Conservation (phyloP, 2,329 filamentous ascomycete species). For the Epichloe uncinata region DNA sequence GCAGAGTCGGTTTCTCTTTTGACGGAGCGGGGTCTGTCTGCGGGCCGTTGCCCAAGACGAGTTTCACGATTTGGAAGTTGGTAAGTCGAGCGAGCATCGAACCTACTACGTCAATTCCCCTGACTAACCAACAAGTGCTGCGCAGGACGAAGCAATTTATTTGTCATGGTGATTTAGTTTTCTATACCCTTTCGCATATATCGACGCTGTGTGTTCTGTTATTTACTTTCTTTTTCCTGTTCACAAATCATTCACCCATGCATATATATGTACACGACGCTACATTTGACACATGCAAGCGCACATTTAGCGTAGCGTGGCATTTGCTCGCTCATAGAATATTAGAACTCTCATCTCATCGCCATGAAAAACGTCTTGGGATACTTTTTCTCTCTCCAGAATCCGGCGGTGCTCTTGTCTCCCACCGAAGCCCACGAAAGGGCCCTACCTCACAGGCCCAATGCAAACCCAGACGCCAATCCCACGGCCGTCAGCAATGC, state of each 20-base stretch:
- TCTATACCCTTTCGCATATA: slow-evolving; percentile 1
- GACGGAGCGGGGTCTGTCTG: neutral
- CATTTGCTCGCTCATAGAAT: neutral
- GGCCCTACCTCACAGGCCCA: slow-evolving; percentile 16
- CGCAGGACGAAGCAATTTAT: neutral
- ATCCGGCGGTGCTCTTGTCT: too few relatives aligned
- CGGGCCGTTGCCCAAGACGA: neutral
- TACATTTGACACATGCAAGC: neutral
- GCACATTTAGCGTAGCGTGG: neutral
- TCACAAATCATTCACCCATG: neutral
- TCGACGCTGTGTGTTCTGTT: neutral
- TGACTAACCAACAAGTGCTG: neutral
- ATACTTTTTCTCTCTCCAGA: too few relatives aligned
- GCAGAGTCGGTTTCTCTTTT: neutral
- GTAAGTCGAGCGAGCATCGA: neutral
- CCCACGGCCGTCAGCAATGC: slow-evolving; percentile 23
- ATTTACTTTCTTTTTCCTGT: slow-evolving; percentile 4
- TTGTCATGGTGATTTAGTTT: neutral
- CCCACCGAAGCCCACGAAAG: too few relatives aligned
- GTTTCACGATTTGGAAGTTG: neutral
- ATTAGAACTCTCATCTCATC: neutral
- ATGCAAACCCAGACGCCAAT: slow-evolving; percentile 24
- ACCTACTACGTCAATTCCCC: neutral
- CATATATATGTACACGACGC: neutral
- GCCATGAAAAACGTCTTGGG: neutral